phyloP scores from a whole-genome alignment of 2,329 filamentous ascomycete genomes.

The Trichoderma afroharzianum region DNA sequence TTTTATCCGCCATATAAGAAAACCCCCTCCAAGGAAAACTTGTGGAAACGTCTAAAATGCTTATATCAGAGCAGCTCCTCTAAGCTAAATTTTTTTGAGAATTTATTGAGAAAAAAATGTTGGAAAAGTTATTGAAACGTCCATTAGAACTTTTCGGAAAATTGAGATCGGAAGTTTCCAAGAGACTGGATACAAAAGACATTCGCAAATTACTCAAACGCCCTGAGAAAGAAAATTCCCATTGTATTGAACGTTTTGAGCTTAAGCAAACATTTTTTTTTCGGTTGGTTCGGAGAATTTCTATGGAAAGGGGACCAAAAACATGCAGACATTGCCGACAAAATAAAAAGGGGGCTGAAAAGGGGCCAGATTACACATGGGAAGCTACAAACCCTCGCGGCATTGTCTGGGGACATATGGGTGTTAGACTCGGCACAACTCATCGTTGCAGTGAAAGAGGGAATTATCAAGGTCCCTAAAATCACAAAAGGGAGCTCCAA shows the following conservation, averaged over 20 bases:
- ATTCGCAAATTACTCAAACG: background rate
- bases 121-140: background rate
- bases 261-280: background rate
- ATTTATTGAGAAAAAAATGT: too few species aligned
- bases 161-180: background rate
- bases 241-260: background rate
- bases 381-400: background rate
- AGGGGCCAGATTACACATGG: background rate
- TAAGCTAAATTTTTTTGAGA: too few species aligned
- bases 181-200: background rate
- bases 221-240: rapidly evolving
- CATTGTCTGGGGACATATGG: background rate
- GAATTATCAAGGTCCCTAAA: background rate
- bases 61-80: too few species aligned
- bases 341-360: background rate
- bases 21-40: background rate
- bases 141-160: rapidly evolving
- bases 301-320: rapidly evolving
- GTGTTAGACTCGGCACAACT: background rate
- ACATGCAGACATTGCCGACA: rapidly evolving
- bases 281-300: background rate
- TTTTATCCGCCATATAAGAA: background rate
- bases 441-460: background rate
- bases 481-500: background rate
- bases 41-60: background rate